These are phyloP conservation scores for Penicillium sp. DNA, from an alignment of 2,329 filamentous ascomycete genomes.

Conservation along the genomic window DNA sequence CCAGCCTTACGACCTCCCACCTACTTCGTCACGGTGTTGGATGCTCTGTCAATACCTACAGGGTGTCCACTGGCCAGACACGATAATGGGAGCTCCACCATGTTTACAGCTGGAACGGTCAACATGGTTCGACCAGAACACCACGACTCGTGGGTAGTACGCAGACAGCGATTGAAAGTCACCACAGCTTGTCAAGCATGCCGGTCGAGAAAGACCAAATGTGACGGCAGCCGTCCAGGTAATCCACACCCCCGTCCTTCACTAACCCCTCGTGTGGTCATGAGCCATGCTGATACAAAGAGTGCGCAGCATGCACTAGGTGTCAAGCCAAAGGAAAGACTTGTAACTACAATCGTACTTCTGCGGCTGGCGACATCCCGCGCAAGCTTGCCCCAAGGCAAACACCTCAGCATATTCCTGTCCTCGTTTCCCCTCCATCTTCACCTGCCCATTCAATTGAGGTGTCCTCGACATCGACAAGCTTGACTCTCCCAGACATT, in stretches of 20 bases:
- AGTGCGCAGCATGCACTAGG: conserved; percentile 11
- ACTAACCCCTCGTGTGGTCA: too few relatives aligned
- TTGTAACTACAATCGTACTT: conserved; percentile 16
- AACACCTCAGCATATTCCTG: neutral
- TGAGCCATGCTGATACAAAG: neutral
- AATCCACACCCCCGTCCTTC: neutral
- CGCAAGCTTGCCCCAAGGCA: neutral
- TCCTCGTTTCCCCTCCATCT: neutral
- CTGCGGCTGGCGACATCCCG: neutral
- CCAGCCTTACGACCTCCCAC: too few relatives aligned
- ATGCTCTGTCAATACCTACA: neutral
- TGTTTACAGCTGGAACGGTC: neutral
- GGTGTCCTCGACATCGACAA: neutral
- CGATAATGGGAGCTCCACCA: too few relatives aligned
- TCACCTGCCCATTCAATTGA: neutral
- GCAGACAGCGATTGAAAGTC: conserved; percentile 19
- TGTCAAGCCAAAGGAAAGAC: conserved; percentile 12
- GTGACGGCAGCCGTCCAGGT: conserved; percentile 23
- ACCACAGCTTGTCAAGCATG: conserved; percentile 22
- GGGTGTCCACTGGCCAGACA: too few relatives aligned
- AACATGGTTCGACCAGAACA: neutral
- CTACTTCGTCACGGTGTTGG: neutral
- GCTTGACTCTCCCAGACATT: neutral
- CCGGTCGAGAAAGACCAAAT: conserved; percentile 24
- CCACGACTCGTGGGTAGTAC: conserved; percentile 2